phyloP scores from a whole-genome alignment of 768 basidiomycete genomes.

The Amanita inopinata region DNA sequence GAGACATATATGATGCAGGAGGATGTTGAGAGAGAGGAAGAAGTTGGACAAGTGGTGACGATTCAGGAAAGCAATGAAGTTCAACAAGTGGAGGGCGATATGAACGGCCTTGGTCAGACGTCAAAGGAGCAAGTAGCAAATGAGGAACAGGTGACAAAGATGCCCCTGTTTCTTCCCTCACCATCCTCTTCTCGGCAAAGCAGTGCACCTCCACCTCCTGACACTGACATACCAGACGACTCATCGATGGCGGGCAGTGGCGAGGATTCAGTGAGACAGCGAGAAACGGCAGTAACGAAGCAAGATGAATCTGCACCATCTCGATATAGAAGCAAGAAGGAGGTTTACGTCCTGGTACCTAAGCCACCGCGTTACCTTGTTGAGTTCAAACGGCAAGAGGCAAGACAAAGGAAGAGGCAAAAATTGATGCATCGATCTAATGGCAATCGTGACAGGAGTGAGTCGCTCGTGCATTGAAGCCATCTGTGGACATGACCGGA shows the following conservation, averaged over 20 bases:
- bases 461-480: neutral
- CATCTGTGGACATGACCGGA: neutral
- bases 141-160: neutral
- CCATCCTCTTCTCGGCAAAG: constrained; percentile 5
- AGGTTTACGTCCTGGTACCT: constrained; percentile 7
- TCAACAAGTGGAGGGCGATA: neutral
- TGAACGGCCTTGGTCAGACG: neutral
- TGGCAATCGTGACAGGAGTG: neutral
- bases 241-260: neutral
- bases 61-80: neutral
- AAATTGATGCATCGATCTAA: neutral
- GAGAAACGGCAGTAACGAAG: neutral
- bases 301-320: neutral
- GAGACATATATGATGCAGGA: too few species aligned
- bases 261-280: neutral
- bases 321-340: neutral
- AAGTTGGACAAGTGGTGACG: neutral
- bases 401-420: constrained; percentile 5
- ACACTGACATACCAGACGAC: neutral
- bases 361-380: constrained; percentile 3
- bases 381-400: constrained; percentile 6
- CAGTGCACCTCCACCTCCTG: neutral
- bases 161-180: constrained; percentile 7
- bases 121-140: neutral
- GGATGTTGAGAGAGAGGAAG: neutral